These are phyloP conservation scores for Torulaspora indica DNA, from an alignment of 805 yeast species.

Conservation along the genomic window DNA sequence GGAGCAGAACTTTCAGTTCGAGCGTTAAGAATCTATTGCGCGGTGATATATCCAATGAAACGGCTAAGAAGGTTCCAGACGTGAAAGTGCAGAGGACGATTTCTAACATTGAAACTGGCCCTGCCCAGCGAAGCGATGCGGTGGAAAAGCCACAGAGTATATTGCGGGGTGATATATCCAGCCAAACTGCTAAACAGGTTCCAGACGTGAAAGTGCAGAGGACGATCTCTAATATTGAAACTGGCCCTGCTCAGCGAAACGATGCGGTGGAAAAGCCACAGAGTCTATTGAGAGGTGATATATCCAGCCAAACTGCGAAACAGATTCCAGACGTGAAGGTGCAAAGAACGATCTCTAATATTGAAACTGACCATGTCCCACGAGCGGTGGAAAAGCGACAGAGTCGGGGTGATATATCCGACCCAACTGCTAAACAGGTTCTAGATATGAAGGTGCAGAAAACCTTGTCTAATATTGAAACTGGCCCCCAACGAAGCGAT, in stretches of 20 bases:
- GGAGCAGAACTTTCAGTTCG: conserved; percentile 4
- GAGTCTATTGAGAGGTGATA: conserved; percentile 3
- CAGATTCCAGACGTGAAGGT: background rate
- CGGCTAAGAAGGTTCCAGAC: background rate
- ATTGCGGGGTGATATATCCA: conserved; percentile 1
- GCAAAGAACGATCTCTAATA: background rate
- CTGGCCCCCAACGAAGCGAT: no score
- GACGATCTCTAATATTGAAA: background rate
- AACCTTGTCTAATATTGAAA: background rate
- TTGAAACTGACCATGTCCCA: background rate
- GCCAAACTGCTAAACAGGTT: background rate
- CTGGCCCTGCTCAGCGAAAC: no score
- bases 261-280: background rate
- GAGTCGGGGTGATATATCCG: background rate
- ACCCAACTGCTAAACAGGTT: background rate
- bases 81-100: background rate
- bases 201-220: background rate
- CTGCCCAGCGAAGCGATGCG: no score
- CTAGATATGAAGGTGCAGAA: background rate
- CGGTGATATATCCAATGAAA: background rate
- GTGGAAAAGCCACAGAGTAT: background rate
- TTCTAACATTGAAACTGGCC: background rate
- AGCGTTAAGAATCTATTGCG: conserved; percentile 7
- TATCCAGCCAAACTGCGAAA: background rate
- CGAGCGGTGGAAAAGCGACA: background rate